Conservation (phyloP, 345 rosid species). For the Excoecaria cochinchinensis region DNA sequence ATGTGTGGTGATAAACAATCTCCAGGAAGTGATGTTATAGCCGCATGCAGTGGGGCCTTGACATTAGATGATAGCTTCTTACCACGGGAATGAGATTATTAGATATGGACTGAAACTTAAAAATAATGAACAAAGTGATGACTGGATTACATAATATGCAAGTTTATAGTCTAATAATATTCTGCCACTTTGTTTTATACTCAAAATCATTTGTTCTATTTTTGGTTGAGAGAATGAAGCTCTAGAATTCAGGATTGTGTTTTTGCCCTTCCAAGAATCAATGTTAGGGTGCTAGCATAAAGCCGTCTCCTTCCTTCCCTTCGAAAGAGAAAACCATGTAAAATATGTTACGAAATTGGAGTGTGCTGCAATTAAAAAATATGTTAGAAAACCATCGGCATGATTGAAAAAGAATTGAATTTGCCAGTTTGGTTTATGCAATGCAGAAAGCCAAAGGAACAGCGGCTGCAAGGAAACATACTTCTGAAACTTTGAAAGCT, state of each 20-base stretch:
- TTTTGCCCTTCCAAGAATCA: neutral
- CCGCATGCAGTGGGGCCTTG: neutral
- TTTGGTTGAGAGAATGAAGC: neutral
- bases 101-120: neutral
- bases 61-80: neutral
- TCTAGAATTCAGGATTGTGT: neutral
- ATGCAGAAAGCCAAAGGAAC: conserved; percentile 85
- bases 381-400: neutral
- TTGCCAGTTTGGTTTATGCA: neutral
- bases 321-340: neutral
- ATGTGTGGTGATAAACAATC: neutral
- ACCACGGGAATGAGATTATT: neutral
- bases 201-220: neutral
- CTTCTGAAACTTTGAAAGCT: conserved; percentile 72
- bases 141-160: neutral
- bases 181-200: neutral
- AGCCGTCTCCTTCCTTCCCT: neutral
- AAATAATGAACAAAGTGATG: neutral
- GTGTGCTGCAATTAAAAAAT: neutral
- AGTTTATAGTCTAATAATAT: neutral
- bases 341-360: neutral
- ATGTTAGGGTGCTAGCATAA: neutral
- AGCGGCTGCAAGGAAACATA: conserved; percentile 73
- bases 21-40: neutral
- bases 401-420: neutral